Conservation (phyloP, 345 rosid genomes). For the Corymbia maculata region DNA sequence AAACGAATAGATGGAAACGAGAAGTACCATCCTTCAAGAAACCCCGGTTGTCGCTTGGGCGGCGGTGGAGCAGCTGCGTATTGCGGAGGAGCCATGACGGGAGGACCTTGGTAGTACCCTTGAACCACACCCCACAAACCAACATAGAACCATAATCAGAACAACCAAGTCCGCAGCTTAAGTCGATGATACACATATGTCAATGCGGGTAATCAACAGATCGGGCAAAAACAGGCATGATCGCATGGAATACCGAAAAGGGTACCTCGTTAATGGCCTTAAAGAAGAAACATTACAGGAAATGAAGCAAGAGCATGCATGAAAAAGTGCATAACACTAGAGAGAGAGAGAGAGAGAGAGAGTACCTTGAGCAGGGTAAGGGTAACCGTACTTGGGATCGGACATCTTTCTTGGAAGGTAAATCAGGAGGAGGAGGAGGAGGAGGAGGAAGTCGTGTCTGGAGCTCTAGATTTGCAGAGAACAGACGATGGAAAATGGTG, state of each 20-base stretch:
- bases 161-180: neutral
- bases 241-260: neutral
- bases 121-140: neutral
- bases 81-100: conserved; percentile 57
- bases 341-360: neutral
- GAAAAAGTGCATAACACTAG: neutral
- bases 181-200: neutral
- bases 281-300: neutral
- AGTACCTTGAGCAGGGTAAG: conserved; percentile 47
- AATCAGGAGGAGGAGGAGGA: neutral
- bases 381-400: conserved; percentile 43
- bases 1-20: neutral
- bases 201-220: neutral
- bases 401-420: conserved; percentile 9
- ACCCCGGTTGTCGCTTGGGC: conserved; percentile 27
- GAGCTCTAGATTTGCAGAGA: neutral
- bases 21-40: conserved; percentile 52
- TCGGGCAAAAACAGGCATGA: neutral
- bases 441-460: neutral
- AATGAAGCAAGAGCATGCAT: neutral
- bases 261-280: neutral
- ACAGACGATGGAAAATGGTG: neutral
- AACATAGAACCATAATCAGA: neutral
- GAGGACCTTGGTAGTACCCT: conserved; percentile 62
- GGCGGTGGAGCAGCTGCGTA: conserved; percentile 40